These are phyloP conservation scores for Phoenix roebelenii DNA, from an alignment of 176 grass and related monocot genomes.

Conservation along the genomic window DNA sequence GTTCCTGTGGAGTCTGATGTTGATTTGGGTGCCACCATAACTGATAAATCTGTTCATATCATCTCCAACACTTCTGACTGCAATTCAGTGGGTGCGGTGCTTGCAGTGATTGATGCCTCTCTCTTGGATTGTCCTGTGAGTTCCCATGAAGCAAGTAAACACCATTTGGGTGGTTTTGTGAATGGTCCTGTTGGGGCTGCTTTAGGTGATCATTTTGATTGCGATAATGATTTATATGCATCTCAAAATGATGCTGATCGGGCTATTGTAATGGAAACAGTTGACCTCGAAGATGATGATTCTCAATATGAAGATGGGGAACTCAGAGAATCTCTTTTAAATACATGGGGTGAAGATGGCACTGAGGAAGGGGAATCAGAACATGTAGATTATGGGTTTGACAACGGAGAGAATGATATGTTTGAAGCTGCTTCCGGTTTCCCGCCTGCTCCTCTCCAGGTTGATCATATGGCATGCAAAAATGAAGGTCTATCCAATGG, in stretches of 20 bases:
- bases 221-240: conserved; percentile 21
- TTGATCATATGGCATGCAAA: conserved; percentile 25
- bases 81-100: too few relatives aligned
- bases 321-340: conserved; percentile 54
- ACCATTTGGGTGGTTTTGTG: conserved; percentile 15
- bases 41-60: too few relatives aligned
- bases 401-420: conserved; percentile 29
- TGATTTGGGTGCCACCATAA: neutral
- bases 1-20: neutral
- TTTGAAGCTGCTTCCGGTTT: conserved; percentile 20
- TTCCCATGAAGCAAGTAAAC: conserved; percentile 22
- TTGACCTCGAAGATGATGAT: conserved; percentile 66
- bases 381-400: conserved; percentile 26
- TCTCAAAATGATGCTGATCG: conserved; percentile 25
- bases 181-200: conserved; percentile 21
- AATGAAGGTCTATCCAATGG: conserved; percentile 9
- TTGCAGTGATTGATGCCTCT: neutral
- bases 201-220: conserved; percentile 11
- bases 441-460: conserved; percentile 8
- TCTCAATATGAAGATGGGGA: conserved; percentile 98
- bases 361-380: conserved; percentile 39
- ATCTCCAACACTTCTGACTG: too few relatives aligned
- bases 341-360: conserved; percentile 43
- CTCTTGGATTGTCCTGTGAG: conserved; percentile 1
- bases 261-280: conserved; percentile 20